Evolutionary conservation across 345 rosid species (phyloP).

Genomic region (Moringa oleifera): DNA sequence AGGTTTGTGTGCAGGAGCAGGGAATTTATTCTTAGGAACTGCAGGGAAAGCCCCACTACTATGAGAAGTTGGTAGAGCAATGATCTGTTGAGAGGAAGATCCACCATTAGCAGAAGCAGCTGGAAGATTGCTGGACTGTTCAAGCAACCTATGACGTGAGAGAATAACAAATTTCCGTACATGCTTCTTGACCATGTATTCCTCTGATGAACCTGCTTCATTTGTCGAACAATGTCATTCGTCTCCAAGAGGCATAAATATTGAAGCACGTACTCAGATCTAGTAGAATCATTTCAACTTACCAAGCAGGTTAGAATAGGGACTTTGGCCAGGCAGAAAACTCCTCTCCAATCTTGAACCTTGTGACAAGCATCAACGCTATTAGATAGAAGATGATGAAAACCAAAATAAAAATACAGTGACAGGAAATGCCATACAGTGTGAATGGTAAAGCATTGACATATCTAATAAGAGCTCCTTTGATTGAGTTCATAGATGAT

Average conservation of each 20-base stretch:
- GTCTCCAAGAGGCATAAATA: too few species aligned
- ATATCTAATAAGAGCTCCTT: constrained; percentile 33
- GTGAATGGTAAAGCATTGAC: constrained; percentile 26
- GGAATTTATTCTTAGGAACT: constrained; percentile 24
- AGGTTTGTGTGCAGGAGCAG: background rate
- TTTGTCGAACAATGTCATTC: background rate
- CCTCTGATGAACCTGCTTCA: constrained; percentile 29
- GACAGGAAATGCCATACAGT: constrained; percentile 11
- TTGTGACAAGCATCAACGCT: constrained; percentile 15
- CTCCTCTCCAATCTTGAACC: constrained; percentile 35
- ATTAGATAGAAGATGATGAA: constrained; percentile 5
- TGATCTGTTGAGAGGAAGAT: constrained; percentile 28
- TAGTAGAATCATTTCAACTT: constrained; percentile 15
- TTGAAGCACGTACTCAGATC: too few species aligned
- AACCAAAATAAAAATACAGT: background rate
- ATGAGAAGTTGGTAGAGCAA: constrained; percentile 42
- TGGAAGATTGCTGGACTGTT: constrained; percentile 54
- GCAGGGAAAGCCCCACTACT: constrained; percentile 92
- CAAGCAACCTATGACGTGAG: constrained; percentile 60
- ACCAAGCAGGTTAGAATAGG: constrained; percentile 22
- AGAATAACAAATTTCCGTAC: constrained; percentile 28
- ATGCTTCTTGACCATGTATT: background rate
- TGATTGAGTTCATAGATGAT: constrained; percentile 29
- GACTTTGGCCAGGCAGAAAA: constrained; percentile 17
- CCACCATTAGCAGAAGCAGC: constrained; percentile 38